Conservation (phyloP, 345 rosid genomes). For the Populus deltoides region DNA sequence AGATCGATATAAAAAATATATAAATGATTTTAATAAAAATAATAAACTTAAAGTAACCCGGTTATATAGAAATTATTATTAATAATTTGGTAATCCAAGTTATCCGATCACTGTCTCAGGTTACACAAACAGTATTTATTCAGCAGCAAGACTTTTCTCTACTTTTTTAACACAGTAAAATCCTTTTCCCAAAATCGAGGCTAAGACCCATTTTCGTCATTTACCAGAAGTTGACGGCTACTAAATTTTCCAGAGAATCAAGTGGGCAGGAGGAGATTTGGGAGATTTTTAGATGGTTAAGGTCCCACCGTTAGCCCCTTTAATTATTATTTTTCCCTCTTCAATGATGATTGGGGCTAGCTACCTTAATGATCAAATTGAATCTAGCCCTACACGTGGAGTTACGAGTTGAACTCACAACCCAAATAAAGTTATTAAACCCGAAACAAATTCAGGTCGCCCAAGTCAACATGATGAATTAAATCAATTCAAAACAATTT, state of each 20-base stretch:
- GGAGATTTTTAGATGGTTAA: constrained; percentile 30
- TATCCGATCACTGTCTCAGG: too few species aligned
- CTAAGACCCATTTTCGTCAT: constrained; percentile 20
- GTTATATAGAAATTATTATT: too few species aligned
- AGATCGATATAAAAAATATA: too few species aligned
- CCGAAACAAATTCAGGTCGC: too few species aligned
- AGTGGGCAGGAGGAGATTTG: constrained; percentile 10
- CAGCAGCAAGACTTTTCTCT: background rate
- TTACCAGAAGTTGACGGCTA: constrained; percentile 31
- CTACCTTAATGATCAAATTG: background rate
- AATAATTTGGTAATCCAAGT: too few species aligned
- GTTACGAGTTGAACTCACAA: background rate
- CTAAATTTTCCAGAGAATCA: constrained; percentile 36
- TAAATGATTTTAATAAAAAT: too few species aligned
- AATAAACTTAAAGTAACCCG: too few species aligned
- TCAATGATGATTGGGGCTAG: background rate
- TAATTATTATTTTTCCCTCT: background rate
- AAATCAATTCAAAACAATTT: too few species aligned
- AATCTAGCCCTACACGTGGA: background rate
- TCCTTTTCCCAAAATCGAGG: constrained; percentile 27
- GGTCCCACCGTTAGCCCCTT: constrained; percentile 17
- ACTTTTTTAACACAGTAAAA: background rate
- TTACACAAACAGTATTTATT: too few species aligned
- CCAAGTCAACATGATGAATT: too few species aligned
- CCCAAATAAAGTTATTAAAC: too few species aligned